These are phyloP conservation scores for Talaromyces marneffei DNA, from an alignment of 2,329 filamentous ascomycete genomes.

Conservation along the genomic window DNA sequence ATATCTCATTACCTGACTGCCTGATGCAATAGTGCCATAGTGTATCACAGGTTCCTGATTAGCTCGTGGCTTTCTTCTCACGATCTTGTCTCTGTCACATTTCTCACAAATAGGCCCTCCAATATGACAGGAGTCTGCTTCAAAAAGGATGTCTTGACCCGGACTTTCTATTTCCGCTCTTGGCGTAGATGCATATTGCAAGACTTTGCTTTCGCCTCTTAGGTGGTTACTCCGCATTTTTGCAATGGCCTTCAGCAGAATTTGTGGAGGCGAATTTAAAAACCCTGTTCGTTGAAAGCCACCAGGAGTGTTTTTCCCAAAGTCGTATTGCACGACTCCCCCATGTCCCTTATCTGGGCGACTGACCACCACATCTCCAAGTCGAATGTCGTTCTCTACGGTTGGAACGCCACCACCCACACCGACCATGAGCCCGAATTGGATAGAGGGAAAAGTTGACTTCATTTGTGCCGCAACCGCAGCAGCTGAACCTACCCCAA, in stretches of 20 bases:
- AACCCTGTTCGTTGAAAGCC: not conserved
- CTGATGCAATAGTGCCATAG: conserved; percentile 5
- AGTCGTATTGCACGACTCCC: not conserved
- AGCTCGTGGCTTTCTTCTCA: not conserved
- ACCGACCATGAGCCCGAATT: conserved; percentile 25
- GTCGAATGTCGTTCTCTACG: conserved; percentile 9
- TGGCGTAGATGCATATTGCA: not conserved
- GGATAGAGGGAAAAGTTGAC: conserved; percentile 22
- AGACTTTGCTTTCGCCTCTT: not conserved
- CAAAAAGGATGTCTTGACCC: not conserved
- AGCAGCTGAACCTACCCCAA: not conserved
- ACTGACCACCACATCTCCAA: conserved; percentile 19
- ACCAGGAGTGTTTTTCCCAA: not conserved
- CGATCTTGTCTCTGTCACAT: not conserved
- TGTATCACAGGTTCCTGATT: not conserved
- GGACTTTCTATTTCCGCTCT: no score
- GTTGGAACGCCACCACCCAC: conserved; percentile 27
- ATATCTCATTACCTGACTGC: conserved; percentile 10
- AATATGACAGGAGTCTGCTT: not conserved
- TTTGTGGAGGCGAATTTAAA: not conserved
- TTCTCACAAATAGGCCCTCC: not conserved
- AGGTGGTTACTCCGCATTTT: not conserved
- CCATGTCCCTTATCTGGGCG: not conserved
- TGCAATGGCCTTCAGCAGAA: not conserved
- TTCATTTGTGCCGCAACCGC: conserved; percentile 21